phyloP scores from a whole-genome alignment of 2,329 filamentous ascomycete species.

The Corynespora cassiicola region DNA sequence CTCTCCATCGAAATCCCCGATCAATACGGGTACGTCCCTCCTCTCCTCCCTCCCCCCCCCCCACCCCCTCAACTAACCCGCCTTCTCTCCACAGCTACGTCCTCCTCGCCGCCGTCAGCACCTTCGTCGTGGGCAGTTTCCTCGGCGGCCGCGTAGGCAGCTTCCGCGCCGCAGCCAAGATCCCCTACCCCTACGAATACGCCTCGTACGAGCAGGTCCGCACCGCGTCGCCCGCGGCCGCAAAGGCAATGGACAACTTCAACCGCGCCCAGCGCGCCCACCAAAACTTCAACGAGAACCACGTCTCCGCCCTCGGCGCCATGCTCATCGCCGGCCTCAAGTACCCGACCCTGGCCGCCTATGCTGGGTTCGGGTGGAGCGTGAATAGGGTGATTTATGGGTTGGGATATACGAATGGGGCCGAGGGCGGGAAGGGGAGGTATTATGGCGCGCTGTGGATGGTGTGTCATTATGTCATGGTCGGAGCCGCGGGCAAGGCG shows the following conservation, averaged over 20 bases:
- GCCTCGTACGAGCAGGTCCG: conserved; percentile 62
- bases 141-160: conserved; percentile 55
- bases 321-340: conserved; percentile 62
- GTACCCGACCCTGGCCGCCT: conserved; percentile 57
- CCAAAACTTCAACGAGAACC: conserved; percentile 67
- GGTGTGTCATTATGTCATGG: conserved; percentile 38
- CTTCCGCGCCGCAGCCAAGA: conserved; percentile 59
- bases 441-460: conserved; percentile 44
- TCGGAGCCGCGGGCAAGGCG: conserved; percentile 32
- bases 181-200: conserved; percentile 66
- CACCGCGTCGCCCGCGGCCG: conserved; percentile 43
- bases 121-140: conserved; percentile 60
- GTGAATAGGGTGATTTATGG: conserved; percentile 58
- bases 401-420: conserved; percentile 51
- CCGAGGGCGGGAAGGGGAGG: conserved; percentile 52
- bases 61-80: conserved; percentile 11
- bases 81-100: conserved; percentile 55
- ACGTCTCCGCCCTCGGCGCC: conserved; percentile 57
- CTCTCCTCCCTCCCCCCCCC: background rate
- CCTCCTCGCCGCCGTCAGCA: conserved; percentile 60
- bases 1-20: conserved; percentile 29
- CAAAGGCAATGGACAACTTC: conserved; percentile 54
- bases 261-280: conserved; percentile 54
- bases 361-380: conserved; percentile 58
- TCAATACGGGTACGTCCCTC: conserved; percentile 38